These are phyloP conservation scores for Penicillium sp. DNA, from an alignment of 2,329 filamentous ascomycete species.

Conservation along the genomic window DNA sequence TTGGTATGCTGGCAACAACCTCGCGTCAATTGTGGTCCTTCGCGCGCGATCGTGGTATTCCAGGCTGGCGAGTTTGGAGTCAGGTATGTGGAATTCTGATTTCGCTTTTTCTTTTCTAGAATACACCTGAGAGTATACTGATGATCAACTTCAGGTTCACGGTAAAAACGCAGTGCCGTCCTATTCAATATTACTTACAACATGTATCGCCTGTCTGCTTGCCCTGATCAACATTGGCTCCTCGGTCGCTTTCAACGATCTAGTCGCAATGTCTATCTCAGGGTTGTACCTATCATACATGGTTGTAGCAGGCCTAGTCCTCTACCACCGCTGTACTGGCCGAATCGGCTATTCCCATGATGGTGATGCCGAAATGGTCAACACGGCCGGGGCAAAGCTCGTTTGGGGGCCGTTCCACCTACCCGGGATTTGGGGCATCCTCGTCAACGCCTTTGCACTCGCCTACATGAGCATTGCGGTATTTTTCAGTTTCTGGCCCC, in stretches of 20 bases:
- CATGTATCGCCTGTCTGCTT: slow-evolving; percentile 32
- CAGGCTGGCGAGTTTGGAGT: slow-evolving; percentile 33
- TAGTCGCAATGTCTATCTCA: slow-evolving; percentile 39
- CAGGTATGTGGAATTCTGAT: slow-evolving; percentile 23
- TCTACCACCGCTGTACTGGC: slow-evolving; percentile 32
- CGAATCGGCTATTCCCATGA: slow-evolving; percentile 21
- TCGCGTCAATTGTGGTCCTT: slow-evolving; percentile 45
- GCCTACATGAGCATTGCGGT: slow-evolving; percentile 52
- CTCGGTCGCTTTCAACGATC: slow-evolving; percentile 35
- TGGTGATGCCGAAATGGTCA: slow-evolving; percentile 25
- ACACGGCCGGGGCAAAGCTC: slow-evolving; percentile 31
- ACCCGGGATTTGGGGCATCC: slow-evolving; percentile 41
- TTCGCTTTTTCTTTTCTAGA: slow-evolving; percentile 13
- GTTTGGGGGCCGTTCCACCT: slow-evolving; percentile 37
- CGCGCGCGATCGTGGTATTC: slow-evolving; percentile 31
- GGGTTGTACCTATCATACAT: slow-evolving; percentile 38
- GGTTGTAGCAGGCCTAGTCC: slow-evolving; percentile 30
- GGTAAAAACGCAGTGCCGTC: slow-evolving; percentile 30
- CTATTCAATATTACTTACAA: slow-evolving; percentile 31
- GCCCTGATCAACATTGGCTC: slow-evolving; percentile 41
- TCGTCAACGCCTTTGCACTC: slow-evolving; percentile 50
- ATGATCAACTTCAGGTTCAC: slow-evolving; percentile 14
- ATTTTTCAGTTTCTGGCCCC: slow-evolving; percentile 57
- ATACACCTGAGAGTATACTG: background rate
- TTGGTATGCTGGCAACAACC: slow-evolving; percentile 48